Conservation (phyloP, 2,329 filamentous ascomycete genomes). For the Myriosclerotinia curreyana region DNA sequence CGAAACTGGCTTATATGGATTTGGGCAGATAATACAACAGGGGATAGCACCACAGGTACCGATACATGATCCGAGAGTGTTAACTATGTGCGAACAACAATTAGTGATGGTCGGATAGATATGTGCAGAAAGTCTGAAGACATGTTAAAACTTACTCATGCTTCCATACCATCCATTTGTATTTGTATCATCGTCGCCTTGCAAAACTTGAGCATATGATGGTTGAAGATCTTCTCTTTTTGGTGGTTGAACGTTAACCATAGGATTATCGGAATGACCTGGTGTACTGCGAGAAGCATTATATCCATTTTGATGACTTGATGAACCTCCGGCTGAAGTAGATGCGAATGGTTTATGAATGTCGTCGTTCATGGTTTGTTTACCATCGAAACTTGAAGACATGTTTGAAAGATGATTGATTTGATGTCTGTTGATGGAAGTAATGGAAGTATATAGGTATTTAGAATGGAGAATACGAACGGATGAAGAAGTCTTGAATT, state of each 20-base stretch:
- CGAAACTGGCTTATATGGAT: constrained; percentile 87
- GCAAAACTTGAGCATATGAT: constrained; percentile 61
- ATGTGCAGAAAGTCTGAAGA: not conserved
- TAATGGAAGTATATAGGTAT: not conserved
- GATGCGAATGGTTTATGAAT: constrained; percentile 1
- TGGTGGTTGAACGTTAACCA: constrained; percentile 75
- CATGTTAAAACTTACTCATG: constrained; percentile 61
- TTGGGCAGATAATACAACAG: constrained; percentile 88
- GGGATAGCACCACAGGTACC: constrained; percentile 83
- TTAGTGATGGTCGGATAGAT: not conserved
- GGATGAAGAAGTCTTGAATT: too few relatives aligned
- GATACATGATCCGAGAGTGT: constrained; percentile 68
- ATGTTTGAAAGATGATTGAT: not conserved
- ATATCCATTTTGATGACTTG: constrained; percentile 24
- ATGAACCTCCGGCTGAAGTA: not conserved
- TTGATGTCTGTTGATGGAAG: not conserved
- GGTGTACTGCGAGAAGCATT: constrained; percentile 26
- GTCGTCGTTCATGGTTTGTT: constrained; percentile 2
- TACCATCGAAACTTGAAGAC: constrained; percentile 15
- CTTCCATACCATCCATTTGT: constrained; percentile 83
- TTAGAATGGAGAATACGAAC: not conserved
- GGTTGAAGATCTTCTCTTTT: constrained; percentile 77
- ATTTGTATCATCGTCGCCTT: constrained; percentile 61
- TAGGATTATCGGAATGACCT: constrained; percentile 39
- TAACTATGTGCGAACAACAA: constrained; percentile 49